Percentiles rank a stretch among this genome's conserved stretches.
Conservation (phyloP, 352 stramenopile genomes). For the Aphanomyces invadans region DNA sequence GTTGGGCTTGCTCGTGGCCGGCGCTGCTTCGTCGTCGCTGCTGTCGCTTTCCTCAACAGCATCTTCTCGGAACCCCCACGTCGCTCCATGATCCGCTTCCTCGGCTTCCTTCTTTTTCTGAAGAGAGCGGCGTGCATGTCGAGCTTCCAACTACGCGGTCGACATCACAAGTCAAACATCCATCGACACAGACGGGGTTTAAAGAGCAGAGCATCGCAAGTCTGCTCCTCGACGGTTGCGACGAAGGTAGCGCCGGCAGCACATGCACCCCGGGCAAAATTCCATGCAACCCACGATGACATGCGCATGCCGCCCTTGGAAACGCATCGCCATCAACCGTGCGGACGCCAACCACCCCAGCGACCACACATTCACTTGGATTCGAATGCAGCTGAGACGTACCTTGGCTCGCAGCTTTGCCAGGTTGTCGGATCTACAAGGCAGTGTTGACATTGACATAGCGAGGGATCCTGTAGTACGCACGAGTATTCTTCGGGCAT, state of each 20-base stretch:
- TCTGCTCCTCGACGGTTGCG: too few relatives aligned
- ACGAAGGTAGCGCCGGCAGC: too few relatives aligned
- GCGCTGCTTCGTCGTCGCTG: slow-evolving; percentile 40
- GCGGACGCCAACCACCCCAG: too few relatives aligned
- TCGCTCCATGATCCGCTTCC: slow-evolving; percentile 26
- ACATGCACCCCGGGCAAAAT: too few relatives aligned
- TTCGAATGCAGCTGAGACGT: not conserved
- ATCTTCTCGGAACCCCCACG: slow-evolving; percentile 82
- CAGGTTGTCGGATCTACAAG: not conserved
- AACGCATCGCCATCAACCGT: too few relatives aligned
- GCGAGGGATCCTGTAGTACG: slow-evolving; percentile 14
- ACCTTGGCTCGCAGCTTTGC: not conserved
- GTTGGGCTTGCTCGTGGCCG: slow-evolving; percentile 27
- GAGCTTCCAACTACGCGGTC: slow-evolving; percentile 20
- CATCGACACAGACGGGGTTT: too few relatives aligned
- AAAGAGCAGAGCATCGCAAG: too few relatives aligned
- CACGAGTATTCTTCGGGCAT: slow-evolving; percentile 65
- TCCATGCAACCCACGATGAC: too few relatives aligned
- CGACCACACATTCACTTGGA: too few relatives aligned
- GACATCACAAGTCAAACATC: too few relatives aligned
- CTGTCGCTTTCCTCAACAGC: slow-evolving; percentile 53
- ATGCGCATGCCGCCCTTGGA: too few relatives aligned
- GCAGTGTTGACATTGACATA: too few relatives aligned
- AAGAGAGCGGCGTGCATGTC: slow-evolving; percentile 24
- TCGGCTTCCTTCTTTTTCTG: slow-evolving; percentile 27